These are phyloP conservation scores for Prunella vulgaris DNA, from an alignment of 257 asterid species.

Conservation along the genomic window DNA sequence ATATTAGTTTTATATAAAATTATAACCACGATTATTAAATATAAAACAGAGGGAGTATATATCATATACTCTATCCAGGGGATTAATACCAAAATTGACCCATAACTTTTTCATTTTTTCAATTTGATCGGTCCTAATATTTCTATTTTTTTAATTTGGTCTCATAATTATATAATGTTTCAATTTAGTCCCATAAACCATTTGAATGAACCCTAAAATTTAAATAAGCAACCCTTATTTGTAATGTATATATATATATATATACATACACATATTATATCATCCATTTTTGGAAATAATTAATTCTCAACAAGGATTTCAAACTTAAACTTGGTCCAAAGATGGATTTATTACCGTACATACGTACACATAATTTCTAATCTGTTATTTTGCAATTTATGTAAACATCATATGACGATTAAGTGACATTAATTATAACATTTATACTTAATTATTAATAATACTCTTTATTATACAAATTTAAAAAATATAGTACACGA, in stretches of 20 bases:
- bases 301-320: neutral
- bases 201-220: no score
- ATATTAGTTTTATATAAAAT: no score
- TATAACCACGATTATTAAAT: no score
- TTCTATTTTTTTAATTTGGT: no score
- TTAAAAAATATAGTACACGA: neutral
- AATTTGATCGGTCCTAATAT: no score
- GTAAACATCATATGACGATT: neutral
- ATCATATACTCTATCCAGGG: no score
- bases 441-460: neutral
- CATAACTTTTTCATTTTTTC: no score
- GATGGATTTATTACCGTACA: neutral
- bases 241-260: no score
- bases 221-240: neutral
- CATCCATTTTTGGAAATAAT: neutral
- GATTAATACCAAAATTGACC: no score
- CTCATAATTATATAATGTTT: no score
- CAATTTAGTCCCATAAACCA: no score
- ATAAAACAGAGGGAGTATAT: no score
- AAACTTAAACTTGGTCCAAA: neutral
- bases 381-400: neutral
- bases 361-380: neutral
- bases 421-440: neutral
- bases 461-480: neutral
- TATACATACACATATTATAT: neutral